Percentiles rank a stretch among this genome's conserved stretches.
These are phyloP conservation scores for Ottelia alismoides DNA, from an alignment of 106 monocot genomes.

Conservation along the genomic window DNA sequence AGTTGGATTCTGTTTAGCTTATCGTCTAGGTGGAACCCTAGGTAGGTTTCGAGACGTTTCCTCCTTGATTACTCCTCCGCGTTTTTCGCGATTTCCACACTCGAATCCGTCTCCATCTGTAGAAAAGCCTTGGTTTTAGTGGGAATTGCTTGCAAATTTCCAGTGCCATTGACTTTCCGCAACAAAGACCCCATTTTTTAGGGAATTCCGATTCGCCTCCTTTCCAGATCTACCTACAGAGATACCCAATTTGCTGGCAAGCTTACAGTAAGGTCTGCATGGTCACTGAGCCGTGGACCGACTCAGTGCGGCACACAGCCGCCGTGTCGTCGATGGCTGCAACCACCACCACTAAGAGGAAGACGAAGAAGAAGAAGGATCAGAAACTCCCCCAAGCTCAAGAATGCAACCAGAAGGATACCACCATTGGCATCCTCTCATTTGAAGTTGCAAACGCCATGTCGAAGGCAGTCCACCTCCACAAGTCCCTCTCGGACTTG, in stretches of 20 bases:
- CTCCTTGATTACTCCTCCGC: too few relatives aligned
- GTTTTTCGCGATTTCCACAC: too few relatives aligned
- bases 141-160: too few relatives aligned
- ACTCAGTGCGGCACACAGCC: slow-evolving; percentile 27
- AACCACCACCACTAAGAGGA: not conserved
- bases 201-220: too few relatives aligned
- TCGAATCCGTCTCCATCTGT: too few relatives aligned
- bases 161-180: too few relatives aligned
- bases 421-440: slow-evolving; percentile 65
- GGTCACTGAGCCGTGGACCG: slow-evolving; percentile 47
- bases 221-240: too few relatives aligned
- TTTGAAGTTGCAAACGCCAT: slow-evolving; percentile 88
- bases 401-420: not conserved
- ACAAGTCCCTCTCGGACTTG: slow-evolving; percentile 61
- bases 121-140: too few relatives aligned
- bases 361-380: slow-evolving; percentile 13
- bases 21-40: too few relatives aligned
- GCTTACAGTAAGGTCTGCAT: not conserved
- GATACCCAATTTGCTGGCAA: not conserved
- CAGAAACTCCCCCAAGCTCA: not conserved
- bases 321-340: not conserved
- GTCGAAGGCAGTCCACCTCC: slow-evolving; percentile 63
- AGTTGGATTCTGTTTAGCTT: too few relatives aligned
- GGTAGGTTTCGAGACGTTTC: too few relatives aligned
- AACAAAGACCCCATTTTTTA: too few relatives aligned